These are phyloP conservation scores for Funneliformis caledonium DNA, from an alignment of 371 early-diverging fungal genomes.

Conservation along the genomic window DNA sequence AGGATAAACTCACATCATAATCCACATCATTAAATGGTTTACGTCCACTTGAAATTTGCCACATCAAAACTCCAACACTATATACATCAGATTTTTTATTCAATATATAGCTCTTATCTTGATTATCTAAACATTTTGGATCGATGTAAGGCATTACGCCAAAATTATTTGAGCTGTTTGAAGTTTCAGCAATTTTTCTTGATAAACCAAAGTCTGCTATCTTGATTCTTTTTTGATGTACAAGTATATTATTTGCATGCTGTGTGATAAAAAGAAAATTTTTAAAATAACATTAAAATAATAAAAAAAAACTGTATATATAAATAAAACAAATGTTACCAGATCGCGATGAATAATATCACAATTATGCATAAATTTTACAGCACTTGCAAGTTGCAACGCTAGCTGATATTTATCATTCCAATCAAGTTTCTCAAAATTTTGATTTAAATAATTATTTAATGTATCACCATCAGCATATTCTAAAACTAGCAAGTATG, in stretches of 20 bases:
- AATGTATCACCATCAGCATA: slow-evolving; percentile 5
- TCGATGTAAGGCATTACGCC: too few relatives aligned
- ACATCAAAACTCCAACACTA: too few relatives aligned
- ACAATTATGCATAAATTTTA: neutral
- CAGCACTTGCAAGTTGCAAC: neutral
- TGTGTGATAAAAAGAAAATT: neutral
- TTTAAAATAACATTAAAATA: too few relatives aligned
- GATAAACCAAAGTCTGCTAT: slow-evolving; percentile 18
- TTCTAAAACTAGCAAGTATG: neutral
- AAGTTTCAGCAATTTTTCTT: neutral
- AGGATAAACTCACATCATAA: too few relatives aligned
- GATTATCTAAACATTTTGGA: too few relatives aligned
- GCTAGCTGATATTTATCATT: neutral
- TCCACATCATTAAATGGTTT: too few relatives aligned
- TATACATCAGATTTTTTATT: too few relatives aligned
- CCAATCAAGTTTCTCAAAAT: slow-evolving; percentile 9
- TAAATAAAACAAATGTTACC: neutral
- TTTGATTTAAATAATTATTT: neutral
- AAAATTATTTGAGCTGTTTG: neutral
- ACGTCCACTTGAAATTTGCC: too few relatives aligned
- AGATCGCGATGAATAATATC: slow-evolving; percentile 19
- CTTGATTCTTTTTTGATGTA: neutral
- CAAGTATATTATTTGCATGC: neutral
- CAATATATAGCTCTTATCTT: too few relatives aligned
- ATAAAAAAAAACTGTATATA: neutral